phyloP scores from a whole-genome alignment of 106 monocot species.

The Apostasia shenzhenica region DNA sequence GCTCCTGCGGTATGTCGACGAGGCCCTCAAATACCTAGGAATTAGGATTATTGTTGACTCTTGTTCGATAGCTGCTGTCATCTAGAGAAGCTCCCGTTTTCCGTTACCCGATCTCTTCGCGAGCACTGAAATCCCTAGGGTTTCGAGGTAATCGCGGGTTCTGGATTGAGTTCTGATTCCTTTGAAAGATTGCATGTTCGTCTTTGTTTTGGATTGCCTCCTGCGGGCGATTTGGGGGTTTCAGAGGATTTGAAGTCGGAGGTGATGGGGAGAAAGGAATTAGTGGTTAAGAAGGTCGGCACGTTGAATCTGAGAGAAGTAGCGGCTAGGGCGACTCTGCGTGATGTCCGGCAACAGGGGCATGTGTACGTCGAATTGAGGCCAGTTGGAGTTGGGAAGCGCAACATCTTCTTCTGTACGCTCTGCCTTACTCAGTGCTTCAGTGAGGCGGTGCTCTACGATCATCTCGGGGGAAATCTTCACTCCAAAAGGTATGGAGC shows the following conservation, averaged over 20 bases:
- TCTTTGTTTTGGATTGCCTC: neutral
- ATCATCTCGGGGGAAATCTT: constrained; percentile 66
- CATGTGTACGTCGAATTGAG: constrained; percentile 79
- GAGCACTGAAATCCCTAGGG: neutral
- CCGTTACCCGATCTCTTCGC: neutral
- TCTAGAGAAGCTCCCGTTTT: neutral
- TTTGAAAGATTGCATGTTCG: neutral
- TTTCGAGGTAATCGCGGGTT: neutral
- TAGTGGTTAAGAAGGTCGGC: constrained; percentile 15
- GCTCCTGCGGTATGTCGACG: neutral
- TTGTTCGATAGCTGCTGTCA: neutral
- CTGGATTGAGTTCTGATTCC: neutral
- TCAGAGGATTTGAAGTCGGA: neutral
- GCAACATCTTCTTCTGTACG: constrained; percentile 81
- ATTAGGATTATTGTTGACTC: constrained; percentile 14
- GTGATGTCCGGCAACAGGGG: constrained; percentile 45
- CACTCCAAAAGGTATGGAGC: constrained; percentile 49
- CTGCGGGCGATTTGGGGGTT: neutral
- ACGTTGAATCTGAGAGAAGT: constrained; percentile 48
- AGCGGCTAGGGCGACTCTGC: constrained; percentile 54
- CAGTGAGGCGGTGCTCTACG: constrained; percentile 58
- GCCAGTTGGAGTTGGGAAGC: constrained; percentile 28
- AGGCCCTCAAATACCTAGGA: neutral
- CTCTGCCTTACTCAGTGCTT: constrained; percentile 78
- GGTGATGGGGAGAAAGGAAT: constrained; percentile 50